These are phyloP conservation scores for Ramularia endophylla DNA, from an alignment of 2,329 filamentous ascomycete species.

Conservation along the genomic window DNA sequence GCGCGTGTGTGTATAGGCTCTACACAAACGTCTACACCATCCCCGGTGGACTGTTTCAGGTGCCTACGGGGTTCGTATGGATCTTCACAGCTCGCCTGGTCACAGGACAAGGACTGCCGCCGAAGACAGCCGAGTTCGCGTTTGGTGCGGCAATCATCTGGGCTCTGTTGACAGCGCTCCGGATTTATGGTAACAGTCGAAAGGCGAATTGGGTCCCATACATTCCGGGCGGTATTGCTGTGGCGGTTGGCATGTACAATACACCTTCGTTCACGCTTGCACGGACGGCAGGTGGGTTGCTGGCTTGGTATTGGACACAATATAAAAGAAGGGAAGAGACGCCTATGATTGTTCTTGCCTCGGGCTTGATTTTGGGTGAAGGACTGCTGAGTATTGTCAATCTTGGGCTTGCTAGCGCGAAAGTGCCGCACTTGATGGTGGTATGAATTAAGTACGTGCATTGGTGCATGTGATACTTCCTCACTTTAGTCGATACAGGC, in stretches of 20 bases:
- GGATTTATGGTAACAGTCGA: conserved; percentile 49
- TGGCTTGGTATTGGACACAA: conserved; percentile 71
- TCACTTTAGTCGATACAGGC: no score
- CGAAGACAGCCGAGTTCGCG: conserved; percentile 77
- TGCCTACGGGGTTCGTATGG: conserved; percentile 95
- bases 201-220: conserved; percentile 61
- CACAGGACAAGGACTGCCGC: conserved; percentile 80
- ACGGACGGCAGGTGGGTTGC: conserved; percentile 69
- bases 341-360: conserved; percentile 80
- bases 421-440: conserved; percentile 57
- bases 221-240: conserved; percentile 88
- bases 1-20: conserved; percentile 78
- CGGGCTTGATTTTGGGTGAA: conserved; percentile 85
- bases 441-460: neutral
- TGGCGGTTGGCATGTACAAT: conserved; percentile 98
- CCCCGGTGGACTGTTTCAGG: conserved; percentile 83
- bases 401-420: conserved; percentile 68
- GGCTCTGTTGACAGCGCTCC: conserved; percentile 60
- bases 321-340: conserved; percentile 56
- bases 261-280: conserved; percentile 93
- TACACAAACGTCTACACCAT: conserved; percentile 89
- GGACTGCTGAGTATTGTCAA: conserved; percentile 91
- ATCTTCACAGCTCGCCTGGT: conserved; percentile 92
- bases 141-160: conserved; percentile 70
- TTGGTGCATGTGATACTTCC: no score